Evolutionary conservation across 73 alveolate genomes (phyloP).

Genomic region (Vitrella brassicaformis): DNA sequence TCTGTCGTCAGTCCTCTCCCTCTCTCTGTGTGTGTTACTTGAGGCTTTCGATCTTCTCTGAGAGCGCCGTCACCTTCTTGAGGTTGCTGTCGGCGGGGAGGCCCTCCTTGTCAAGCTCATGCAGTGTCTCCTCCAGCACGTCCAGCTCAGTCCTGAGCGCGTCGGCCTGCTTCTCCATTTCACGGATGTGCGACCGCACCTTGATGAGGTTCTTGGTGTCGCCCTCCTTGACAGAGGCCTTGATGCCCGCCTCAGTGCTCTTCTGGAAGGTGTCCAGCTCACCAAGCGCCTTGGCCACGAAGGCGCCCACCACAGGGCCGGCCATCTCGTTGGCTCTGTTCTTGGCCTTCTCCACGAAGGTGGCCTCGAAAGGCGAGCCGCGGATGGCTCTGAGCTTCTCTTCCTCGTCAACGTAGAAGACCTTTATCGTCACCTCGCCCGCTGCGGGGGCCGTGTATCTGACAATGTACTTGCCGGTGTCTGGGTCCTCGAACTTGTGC

Average conservation of each 20-base stretch:
- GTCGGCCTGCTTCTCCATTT: neutral
- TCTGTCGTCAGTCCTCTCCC: no score
- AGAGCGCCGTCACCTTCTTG: neutral
- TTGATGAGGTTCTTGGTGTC: neutral
- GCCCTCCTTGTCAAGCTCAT: neutral
- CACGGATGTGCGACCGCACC: neutral
- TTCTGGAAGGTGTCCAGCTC: neutral
- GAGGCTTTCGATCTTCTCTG: neutral
- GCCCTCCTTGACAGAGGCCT: neutral
- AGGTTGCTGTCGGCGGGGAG: neutral
- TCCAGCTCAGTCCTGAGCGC: neutral
- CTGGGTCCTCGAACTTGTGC: neutral
- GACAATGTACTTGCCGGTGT: neutral
- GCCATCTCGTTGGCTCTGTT: neutral
- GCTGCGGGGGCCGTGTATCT: neutral
- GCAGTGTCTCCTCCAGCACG: neutral
- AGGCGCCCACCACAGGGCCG: neutral
- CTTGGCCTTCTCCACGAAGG: neutral
- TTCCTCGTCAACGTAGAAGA: neutral
- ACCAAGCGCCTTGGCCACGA: neutral
- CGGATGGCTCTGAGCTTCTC: neutral
- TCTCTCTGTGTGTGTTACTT: no score
- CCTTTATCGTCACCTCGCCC: neutral
- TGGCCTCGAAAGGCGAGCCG: neutral
- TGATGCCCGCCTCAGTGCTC: neutral